These are phyloP conservation scores for Obelidium mucronatum DNA, from an alignment of 192 early-diverging fungal genomes.

Conservation along the genomic window DNA sequence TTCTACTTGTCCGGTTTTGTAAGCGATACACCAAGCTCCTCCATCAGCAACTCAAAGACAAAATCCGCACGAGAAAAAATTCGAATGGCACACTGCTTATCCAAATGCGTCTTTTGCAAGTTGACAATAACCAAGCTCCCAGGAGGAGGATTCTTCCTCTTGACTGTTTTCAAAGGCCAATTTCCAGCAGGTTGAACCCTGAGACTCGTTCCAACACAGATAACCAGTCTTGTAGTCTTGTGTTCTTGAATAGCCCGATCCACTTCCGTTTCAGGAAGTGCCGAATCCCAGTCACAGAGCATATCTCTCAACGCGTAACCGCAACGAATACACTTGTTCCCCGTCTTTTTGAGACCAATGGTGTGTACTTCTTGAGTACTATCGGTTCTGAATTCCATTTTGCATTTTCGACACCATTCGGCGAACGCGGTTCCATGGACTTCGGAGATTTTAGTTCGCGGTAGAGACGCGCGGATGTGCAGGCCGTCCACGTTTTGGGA, in stretches of 20 bases:
- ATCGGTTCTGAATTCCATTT: neutral
- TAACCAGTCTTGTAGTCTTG: conserved; percentile 3
- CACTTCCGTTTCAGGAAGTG: conserved; percentile 7
- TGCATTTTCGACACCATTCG: conserved; percentile 4
- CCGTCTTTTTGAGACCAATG: conserved; percentile 14
- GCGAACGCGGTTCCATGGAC: conserved; percentile 27
- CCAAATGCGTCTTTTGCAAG: conserved; percentile 14
- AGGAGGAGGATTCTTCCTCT: neutral
- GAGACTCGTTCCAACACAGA: conserved; percentile 9
- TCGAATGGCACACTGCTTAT: conserved; percentile 20
- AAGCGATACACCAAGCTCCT: conserved; percentile 57
- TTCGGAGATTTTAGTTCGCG: conserved; percentile 4
- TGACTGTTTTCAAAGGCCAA: neutral
- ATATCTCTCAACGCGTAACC: neutral
- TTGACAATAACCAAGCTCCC: conserved; percentile 18
- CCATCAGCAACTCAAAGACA: conserved; percentile 15
- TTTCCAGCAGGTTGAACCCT: conserved; percentile 11
- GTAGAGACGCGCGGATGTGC: neutral
- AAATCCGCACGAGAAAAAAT: conserved; percentile 1
- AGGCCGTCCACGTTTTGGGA: conserved; percentile 23
- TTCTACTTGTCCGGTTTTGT: no score
- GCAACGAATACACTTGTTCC: neutral
- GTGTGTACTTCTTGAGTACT: neutral
- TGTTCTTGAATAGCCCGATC: conserved; percentile 19
- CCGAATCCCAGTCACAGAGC: conserved; percentile 25